These are phyloP conservation scores for Tolypocladium inflatum DNA, from an alignment of 2,329 filamentous ascomycete species.

Conservation along the genomic window DNA sequence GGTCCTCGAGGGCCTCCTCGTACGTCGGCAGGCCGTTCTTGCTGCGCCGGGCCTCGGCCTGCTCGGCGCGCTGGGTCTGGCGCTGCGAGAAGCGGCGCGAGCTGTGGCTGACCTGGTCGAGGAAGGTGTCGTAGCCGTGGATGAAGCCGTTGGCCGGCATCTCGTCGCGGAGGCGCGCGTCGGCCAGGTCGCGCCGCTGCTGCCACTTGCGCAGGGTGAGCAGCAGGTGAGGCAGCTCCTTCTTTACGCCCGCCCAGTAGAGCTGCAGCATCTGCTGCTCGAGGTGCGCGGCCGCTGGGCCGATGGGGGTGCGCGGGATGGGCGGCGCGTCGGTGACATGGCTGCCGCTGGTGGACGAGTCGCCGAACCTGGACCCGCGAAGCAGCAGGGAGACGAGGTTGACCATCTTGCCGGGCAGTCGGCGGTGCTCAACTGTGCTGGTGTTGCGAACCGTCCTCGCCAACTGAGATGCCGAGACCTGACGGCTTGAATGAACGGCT, in stretches of 20 bases:
- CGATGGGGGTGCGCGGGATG: conserved; percentile 1
- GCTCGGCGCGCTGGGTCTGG: conserved; percentile 6
- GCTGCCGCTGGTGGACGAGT: conserved; percentile 1
- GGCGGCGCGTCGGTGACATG: conserved; percentile 2
- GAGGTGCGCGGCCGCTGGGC: conserved; percentile 2
- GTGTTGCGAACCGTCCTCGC: neutral
- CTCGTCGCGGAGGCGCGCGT: conserved; percentile 13
- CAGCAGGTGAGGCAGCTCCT: conserved; percentile 24
- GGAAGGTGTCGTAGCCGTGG: conserved; percentile 28
- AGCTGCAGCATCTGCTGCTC: conserved; percentile 8
- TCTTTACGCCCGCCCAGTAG: conserved; percentile 26
- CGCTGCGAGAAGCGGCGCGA: conserved; percentile 17
- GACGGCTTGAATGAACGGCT: no score
- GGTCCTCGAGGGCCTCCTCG: conserved; percentile 9
- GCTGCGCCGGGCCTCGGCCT: neutral
- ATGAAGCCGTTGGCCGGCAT: conserved; percentile 8
- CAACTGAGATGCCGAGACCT: no score
- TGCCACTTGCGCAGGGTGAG: conserved; percentile 24
- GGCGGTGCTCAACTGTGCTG: neutral
- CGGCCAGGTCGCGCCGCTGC: conserved; percentile 6
- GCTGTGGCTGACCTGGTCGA: conserved; percentile 24
- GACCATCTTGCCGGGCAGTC: neutral
- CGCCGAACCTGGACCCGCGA: neutral
- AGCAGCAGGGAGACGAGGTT: neutral
- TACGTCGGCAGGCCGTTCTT: conserved; percentile 7